Percentiles rank a stretch among this genome's conserved stretches.
Conservation (phyloP, 2,329 filamentous ascomycete species). For the Ascocoryne sarcoides region DNA sequence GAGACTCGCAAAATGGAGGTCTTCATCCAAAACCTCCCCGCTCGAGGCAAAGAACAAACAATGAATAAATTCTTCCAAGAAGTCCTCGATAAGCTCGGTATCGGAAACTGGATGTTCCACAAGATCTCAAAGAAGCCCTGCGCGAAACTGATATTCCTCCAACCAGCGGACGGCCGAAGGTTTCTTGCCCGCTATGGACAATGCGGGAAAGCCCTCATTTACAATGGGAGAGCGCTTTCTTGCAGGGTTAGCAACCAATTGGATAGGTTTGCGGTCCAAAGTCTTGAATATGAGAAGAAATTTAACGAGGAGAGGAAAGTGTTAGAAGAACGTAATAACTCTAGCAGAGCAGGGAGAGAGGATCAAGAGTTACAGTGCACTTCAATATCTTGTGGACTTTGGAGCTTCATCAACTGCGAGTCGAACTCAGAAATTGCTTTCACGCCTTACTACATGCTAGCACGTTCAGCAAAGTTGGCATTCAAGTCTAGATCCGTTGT, state of each 20-base stretch:
- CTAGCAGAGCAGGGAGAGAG: neutral
- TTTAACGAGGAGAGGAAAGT: neutral
- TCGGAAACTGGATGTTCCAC: constrained; percentile 34
- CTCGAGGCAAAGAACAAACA: constrained; percentile 32
- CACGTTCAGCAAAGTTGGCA: constrained; percentile 32
- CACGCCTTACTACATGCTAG: constrained; percentile 27
- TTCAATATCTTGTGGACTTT: neutral
- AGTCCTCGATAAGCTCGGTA: constrained; percentile 29
- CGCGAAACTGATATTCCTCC: constrained; percentile 37
- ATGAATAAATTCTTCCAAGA: constrained; percentile 33
- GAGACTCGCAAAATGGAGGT: too few relatives aligned
- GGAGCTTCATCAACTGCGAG: too few relatives aligned
- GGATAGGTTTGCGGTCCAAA: neutral
- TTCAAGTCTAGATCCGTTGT: neutral
- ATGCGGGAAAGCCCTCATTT: neutral
- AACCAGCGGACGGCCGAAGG: constrained; percentile 27
- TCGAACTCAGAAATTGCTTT: constrained; percentile 33
- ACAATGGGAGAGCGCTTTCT: constrained; percentile 11
- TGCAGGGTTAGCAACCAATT: neutral
- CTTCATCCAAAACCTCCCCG: constrained; percentile 34
- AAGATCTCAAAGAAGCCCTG: constrained; percentile 33
- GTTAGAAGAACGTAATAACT: neutral
- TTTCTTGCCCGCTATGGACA: constrained; percentile 32
- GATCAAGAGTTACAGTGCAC: neutral
- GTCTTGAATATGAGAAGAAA: too few relatives aligned